Evolutionary conservation across 345 rosid genomes (phyloP).

Genomic region (Populus deltoides): DNA sequence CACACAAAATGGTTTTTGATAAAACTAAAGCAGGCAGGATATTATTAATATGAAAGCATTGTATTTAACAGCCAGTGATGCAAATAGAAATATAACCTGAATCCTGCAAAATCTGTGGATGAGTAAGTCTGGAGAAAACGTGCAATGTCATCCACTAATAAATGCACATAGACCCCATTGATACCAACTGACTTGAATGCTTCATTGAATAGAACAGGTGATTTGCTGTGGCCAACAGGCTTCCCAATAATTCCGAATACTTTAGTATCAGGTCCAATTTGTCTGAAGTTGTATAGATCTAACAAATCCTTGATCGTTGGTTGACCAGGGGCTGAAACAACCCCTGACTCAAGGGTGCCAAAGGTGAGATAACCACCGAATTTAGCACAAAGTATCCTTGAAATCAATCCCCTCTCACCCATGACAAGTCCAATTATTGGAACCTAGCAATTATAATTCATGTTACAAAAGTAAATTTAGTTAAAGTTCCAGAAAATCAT

Average conservation of each 20-base stretch:
- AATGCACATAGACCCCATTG: constrained; percentile 72
- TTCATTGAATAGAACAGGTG: constrained; percentile 79
- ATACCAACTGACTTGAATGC: constrained; percentile 79
- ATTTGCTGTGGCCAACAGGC: constrained; percentile 94
- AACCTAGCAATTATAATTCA: constrained; percentile 46
- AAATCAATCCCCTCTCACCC: constrained; percentile 91
- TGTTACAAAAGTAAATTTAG: background rate
- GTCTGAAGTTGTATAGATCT: constrained; percentile 78
- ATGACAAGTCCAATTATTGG: constrained; percentile 84
- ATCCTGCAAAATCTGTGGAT: constrained; percentile 82
- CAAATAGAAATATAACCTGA: constrained; percentile 51
- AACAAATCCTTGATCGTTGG: constrained; percentile 74
- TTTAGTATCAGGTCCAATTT: constrained; percentile 78
- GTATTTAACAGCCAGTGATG: background rate
- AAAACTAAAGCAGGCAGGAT: constrained; percentile 4
- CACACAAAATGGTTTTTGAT: constrained; percentile 1
- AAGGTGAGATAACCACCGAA: constrained; percentile 90
- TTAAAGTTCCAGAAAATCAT: constrained; percentile 2
- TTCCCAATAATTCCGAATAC: constrained; percentile 88
- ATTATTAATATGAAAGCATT: background rate
- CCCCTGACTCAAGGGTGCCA: constrained; percentile 76
- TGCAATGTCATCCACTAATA: constrained; percentile 74
- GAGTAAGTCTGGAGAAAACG: constrained; percentile 74
- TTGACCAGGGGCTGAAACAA: constrained; percentile 91
- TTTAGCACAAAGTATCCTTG: constrained; percentile 84